These are phyloP conservation scores for Saccharomyces hybrid DNA, from an alignment of 1,139 yeast genomes.

Conservation along the genomic window DNA sequence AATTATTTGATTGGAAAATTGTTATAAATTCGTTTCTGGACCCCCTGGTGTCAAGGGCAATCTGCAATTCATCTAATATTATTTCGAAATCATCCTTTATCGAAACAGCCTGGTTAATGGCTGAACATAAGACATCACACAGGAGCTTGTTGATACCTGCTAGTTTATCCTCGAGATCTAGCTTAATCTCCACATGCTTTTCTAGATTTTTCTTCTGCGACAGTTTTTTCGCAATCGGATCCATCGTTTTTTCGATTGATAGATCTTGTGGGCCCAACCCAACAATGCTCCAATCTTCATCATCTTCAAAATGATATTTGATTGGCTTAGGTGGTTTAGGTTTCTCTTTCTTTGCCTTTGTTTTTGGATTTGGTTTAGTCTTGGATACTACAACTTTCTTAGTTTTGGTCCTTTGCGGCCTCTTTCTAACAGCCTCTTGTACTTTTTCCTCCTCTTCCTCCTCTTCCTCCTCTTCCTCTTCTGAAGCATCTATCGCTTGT, in stretches of 20 bases:
- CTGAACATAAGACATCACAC: conserved; percentile 11
- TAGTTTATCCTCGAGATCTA: conserved; percentile 24
- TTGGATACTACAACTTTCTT: not conserved
- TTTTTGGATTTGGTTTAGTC: not conserved
- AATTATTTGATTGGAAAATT: conserved; percentile 23
- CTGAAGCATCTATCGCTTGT: not conserved
- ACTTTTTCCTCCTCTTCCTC: not conserved
- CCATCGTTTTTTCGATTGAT: conserved; percentile 13
- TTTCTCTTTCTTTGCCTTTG: conserved; percentile 1
- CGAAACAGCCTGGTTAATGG: conserved; percentile 3
- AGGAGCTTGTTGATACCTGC: conserved; percentile 21
- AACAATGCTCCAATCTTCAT: conserved; percentile 28
- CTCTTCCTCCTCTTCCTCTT: not conserved
- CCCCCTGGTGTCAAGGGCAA: conserved; percentile 21
- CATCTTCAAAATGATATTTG: conserved; percentile 27
- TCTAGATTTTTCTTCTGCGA: conserved; percentile 25
- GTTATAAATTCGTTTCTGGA: conserved; percentile 24
- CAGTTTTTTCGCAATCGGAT: conserved; percentile 22
- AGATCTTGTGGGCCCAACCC: conserved; percentile 31
- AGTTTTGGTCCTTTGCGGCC: not conserved
- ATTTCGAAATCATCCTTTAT: conserved; percentile 20
- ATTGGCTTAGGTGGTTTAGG: conserved; percentile 8
- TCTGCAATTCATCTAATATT: conserved; percentile 25
- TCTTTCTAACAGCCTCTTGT: not conserved
- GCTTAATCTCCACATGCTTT: conserved; percentile 21